Evolutionary conservation across 2,329 filamentous ascomycete species (phyloP).

Genomic region (Penicillium psychrosexuale): DNA sequence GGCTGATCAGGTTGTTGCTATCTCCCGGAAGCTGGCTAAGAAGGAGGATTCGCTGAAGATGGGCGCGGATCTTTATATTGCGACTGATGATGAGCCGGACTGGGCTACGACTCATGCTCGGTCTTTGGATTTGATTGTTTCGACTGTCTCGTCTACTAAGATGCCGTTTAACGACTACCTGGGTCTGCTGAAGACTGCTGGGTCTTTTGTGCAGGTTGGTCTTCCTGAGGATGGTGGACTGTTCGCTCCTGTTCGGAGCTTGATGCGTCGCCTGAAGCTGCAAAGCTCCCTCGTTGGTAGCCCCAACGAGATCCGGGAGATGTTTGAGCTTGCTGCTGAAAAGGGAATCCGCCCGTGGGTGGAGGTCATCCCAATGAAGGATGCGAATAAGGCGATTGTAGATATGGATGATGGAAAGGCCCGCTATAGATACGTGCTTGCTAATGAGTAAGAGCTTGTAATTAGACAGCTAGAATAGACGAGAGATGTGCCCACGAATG

Average conservation of each 20-base stretch:
- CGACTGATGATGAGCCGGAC: slow-evolving; percentile 54
- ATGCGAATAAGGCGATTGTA: slow-evolving; percentile 44
- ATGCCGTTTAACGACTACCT: slow-evolving; percentile 66
- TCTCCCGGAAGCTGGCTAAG: slow-evolving; percentile 53
- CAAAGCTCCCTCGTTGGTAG: slow-evolving; percentile 47
- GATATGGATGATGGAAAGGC: slow-evolving; percentile 47
- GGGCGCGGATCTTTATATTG: slow-evolving; percentile 56
- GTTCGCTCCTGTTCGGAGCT: slow-evolving; percentile 52
- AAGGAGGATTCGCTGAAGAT: slow-evolving; percentile 53
- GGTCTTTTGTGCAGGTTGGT: slow-evolving; percentile 64
- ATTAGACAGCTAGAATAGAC: not conserved
- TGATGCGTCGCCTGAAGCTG: slow-evolving; percentile 56
- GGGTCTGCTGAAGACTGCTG: slow-evolving; percentile 55
- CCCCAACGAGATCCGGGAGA: slow-evolving; percentile 43
- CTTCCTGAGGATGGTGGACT: slow-evolving; percentile 59
- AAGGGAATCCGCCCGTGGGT: slow-evolving; percentile 44
- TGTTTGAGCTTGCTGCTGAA: slow-evolving; percentile 44
- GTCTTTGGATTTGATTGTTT: slow-evolving; percentile 56
- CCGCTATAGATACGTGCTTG: slow-evolving; percentile 47
- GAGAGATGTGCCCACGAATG: not conserved
- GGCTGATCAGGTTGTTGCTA: slow-evolving; percentile 60
- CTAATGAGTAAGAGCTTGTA: slow-evolving; percentile 34
- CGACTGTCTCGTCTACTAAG: slow-evolving; percentile 55
- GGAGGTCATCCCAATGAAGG: slow-evolving; percentile 42
- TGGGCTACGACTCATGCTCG: slow-evolving; percentile 51